Conservation (phyloP, 768 basidiomycete genomes). For the Boletus coccyginus region DNA sequence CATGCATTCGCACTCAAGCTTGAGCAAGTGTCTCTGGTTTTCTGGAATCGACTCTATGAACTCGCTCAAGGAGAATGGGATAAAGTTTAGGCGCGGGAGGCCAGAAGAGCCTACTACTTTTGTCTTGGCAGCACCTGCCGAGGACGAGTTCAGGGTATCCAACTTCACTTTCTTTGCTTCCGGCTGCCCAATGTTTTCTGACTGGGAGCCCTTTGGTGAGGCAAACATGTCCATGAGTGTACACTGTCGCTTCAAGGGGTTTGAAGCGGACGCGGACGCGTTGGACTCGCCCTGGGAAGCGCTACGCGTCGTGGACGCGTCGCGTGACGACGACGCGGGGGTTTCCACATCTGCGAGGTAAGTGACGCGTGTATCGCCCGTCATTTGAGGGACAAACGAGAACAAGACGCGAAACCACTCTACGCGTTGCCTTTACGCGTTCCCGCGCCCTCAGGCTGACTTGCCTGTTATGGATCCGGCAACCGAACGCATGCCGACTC, state of each 20-base stretch:
- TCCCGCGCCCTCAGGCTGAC: not conserved
- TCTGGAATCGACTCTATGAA: conserved; percentile 54
- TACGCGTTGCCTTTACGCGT: conserved; percentile 12
- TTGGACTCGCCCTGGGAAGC: conserved; percentile 23
- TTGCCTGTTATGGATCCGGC: conserved; percentile 12
- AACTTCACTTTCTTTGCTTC: conserved; percentile 50
- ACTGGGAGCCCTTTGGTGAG: conserved; percentile 29
- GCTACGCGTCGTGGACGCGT: conserved; percentile 14
- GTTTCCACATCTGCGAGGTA: conserved; percentile 48
- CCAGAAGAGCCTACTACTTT: conserved; percentile 12
- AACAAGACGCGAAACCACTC: conserved; percentile 8
- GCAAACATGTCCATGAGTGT: conserved; percentile 67
- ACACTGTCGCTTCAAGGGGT: conserved; percentile 50
- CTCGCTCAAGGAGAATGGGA: conserved; percentile 61
- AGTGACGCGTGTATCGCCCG: conserved; percentile 28
- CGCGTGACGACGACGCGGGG: conserved; percentile 8
- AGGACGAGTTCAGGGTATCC: conserved; percentile 23
- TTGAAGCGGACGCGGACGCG: conserved; percentile 20
- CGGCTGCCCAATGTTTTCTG: conserved; percentile 24
- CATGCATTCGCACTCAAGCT: conserved; percentile 71
- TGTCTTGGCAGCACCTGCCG: conserved; percentile 11
- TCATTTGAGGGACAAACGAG: conserved; percentile 19
- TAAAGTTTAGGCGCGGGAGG: conserved; percentile 50
- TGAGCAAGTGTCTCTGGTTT: conserved; percentile 55
- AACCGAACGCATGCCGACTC: not conserved